Conservation (phyloP, 1,284 basidiomycete species). For the Fomitiporia mediterranea region DNA sequence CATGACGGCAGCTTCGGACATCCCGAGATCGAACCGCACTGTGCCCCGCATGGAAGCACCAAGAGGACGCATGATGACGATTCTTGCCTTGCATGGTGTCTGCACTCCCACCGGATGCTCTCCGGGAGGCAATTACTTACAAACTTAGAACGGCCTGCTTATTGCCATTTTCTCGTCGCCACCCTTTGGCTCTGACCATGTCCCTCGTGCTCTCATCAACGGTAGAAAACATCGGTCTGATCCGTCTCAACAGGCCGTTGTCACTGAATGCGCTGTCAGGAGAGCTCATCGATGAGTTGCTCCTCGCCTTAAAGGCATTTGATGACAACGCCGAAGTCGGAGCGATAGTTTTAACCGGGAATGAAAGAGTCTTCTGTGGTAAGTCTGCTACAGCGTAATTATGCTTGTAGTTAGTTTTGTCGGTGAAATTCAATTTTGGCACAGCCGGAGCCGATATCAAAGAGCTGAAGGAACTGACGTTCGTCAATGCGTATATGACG, state of each 20-base stretch:
- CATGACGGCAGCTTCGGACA: background rate
- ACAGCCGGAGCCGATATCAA: conserved; percentile 38
- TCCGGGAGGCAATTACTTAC: background rate
- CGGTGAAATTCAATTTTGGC: background rate
- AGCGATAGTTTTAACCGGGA: conserved; percentile 56
- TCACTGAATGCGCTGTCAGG: conserved; percentile 56
- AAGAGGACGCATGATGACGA: background rate
- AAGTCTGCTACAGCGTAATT: conserved; percentile 11
- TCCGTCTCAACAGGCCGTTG: conserved; percentile 51
- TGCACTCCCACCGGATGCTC: conserved; percentile 9
- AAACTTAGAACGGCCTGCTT: no score
- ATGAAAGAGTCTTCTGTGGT: conserved; percentile 56
- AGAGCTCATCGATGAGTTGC: conserved; percentile 41
- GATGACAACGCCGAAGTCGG: conserved; percentile 41
- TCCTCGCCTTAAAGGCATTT: conserved; percentile 39
- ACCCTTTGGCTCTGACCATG: background rate
- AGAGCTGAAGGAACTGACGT: conserved; percentile 33
- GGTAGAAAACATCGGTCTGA: conserved; percentile 18
- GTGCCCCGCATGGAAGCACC: background rate
- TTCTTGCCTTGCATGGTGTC: conserved; percentile 3
- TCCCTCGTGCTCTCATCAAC: conserved; percentile 6
- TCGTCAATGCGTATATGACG: conserved; percentile 51
- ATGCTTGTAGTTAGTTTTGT: background rate
- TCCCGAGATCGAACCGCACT: conserved; percentile 5
- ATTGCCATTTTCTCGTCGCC: no score